Evolutionary conservation across 306 rosid species (phyloP).

Genomic region (Castanospermum australe): DNA sequence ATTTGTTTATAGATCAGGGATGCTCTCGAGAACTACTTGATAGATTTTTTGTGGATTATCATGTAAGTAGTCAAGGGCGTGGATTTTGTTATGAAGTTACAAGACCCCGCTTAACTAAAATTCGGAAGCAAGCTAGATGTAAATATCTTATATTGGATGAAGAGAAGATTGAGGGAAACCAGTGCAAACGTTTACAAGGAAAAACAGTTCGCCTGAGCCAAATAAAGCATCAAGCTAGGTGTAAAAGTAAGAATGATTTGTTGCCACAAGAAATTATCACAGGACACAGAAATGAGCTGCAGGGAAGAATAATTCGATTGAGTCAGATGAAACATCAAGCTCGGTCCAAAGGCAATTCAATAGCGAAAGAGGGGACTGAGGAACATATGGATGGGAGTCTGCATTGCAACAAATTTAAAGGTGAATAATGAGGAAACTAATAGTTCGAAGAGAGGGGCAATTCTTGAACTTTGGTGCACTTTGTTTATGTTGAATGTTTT

Average conservation of each 20-base stretch:
- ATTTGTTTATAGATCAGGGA: conserved; percentile 20
- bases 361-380: neutral
- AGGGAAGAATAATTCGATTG: conserved; percentile 16
- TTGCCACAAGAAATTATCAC: neutral
- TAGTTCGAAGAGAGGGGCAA: neutral
- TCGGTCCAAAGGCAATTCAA: conserved; percentile 21
- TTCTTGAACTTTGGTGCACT: conserved; percentile 13
- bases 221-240: conserved; percentile 33
- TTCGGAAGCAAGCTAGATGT: conserved; percentile 34
- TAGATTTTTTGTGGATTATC: conserved; percentile 9
- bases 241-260: conserved; percentile 17
- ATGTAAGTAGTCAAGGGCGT: neutral
- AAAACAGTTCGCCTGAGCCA: conserved; percentile 31
- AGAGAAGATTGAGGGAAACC: neutral
- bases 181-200: neutral
- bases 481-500: neutral
- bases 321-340: conserved; percentile 38
- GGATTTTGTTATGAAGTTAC: neutral
- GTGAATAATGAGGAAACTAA: conserved; percentile 13
- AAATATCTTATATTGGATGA: conserved; percentile 7
- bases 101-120: conserved; percentile 29
- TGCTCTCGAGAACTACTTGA: conserved; percentile 12
- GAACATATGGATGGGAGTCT: neutral
- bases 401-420: conserved; percentile 3
- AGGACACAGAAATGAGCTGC: neutral